Conservation (phyloP, 2,329 filamentous ascomycete species). For the Neonectria sp. region DNA sequence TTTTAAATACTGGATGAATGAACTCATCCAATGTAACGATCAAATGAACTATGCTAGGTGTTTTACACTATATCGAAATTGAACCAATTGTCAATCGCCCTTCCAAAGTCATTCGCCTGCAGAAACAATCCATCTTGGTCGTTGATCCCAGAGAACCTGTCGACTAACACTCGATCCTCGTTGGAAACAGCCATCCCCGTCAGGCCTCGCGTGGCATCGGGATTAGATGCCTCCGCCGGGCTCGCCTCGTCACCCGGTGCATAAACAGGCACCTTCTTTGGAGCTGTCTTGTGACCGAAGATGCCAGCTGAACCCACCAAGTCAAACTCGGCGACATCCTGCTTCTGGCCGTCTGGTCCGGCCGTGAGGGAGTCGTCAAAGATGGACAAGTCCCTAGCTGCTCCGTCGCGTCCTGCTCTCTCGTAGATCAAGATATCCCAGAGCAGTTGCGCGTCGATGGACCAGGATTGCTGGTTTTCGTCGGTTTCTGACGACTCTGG, state of each 20-base stretch:
- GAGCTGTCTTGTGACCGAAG: conserved; percentile 53
- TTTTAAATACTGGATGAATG: no score
- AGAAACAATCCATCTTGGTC: conserved; percentile 49
- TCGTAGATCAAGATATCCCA: conserved; percentile 57
- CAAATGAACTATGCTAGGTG: not conserved
- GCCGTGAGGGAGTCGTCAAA: conserved; percentile 36
- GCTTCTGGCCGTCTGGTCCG: not conserved
- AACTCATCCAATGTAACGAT: not conserved
- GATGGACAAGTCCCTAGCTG: conserved; percentile 42
- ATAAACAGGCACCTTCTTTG: conserved; percentile 52
- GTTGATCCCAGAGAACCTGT: not conserved
- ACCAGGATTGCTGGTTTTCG: conserved; percentile 34
- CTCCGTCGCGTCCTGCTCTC: conserved; percentile 47
- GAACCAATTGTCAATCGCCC: conserved; percentile 55
- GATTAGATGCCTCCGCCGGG: not conserved
- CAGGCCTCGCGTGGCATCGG: not conserved
- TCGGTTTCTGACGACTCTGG: not conserved
- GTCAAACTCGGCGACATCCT: conserved; percentile 44
- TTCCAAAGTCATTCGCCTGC: conserved; percentile 54
- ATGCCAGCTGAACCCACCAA: conserved; percentile 57
- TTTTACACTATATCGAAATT: conserved; percentile 31
- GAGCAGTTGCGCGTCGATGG: conserved; percentile 53
- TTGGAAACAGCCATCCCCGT: not conserved
- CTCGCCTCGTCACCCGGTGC: conserved; percentile 49
- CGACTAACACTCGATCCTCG: conserved; percentile 9